A percentile compares a stretch with the other conserved stretches of the same genome.
These are phyloP conservation scores for Protomyces gravidus DNA, from an alignment of 1,139 yeast genomes.

Conservation along the genomic window DNA sequence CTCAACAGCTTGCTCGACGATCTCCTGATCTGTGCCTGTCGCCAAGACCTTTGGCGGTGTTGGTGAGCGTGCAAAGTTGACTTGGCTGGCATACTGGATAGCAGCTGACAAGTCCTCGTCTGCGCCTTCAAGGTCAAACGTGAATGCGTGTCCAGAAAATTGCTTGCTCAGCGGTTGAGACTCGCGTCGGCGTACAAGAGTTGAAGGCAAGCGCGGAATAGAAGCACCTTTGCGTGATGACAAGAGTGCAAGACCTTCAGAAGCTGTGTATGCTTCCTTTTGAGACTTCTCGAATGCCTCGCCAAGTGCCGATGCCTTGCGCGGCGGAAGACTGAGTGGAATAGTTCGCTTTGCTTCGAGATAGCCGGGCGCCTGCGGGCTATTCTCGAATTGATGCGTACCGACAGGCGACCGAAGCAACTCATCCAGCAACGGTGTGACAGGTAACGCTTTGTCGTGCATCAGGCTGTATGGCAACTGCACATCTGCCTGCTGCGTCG, in stretches of 20 bases:
- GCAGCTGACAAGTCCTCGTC: conserved; percentile 5
- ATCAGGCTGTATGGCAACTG: not conserved
- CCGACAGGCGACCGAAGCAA: not conserved
- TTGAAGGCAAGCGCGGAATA: conserved; percentile 19
- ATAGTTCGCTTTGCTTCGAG: not conserved
- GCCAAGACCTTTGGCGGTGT: not conserved
- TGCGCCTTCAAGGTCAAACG: conserved; percentile 6
- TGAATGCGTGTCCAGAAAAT: conserved; percentile 11
- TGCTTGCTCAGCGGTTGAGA: conserved; percentile 7
- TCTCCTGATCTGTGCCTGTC: not conserved
- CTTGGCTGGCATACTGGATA: conserved; percentile 9
- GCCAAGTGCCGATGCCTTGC: not conserved
- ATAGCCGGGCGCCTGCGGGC: not conserved
- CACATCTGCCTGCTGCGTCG: not conserved
- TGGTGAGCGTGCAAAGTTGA: not conserved
- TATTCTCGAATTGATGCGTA: not conserved
- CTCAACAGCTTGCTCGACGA: not conserved
- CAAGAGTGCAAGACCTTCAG: not conserved
- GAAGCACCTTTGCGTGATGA: conserved; percentile 7
- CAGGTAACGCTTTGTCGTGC: not conserved
- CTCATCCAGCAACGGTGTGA: not conserved
- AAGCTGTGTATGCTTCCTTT: not conserved
- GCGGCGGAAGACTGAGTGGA: not conserved
- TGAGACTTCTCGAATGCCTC: not conserved
- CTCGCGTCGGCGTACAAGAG: conserved; percentile 5